Base-by-base conservation (phyloP, 2,329 filamentous ascomycete genomes). In the Tolypocladium tundrense region DNA sequence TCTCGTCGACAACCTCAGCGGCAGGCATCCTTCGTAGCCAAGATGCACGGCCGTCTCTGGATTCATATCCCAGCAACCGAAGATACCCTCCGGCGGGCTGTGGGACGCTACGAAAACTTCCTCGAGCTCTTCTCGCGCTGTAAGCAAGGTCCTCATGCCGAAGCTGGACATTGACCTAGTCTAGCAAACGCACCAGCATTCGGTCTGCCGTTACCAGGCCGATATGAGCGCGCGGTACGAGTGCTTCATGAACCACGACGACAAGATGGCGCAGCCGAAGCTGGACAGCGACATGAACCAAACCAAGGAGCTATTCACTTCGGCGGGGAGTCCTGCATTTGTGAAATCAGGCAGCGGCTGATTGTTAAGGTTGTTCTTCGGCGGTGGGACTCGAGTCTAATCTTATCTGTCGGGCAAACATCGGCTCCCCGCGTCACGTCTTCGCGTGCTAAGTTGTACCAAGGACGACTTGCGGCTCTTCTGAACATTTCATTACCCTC, bases 291-390 rank as follows among this genome's bases (percentile, higher is more conserved):
- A 62, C 14, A 59, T 21, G 53, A 59, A n/a, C 37, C 62, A 51
- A 5, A 65, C 62, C 6, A 48, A 61, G 41, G n/a, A 33, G 13
- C 55, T 65, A 51, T 60, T 10, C 63, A 53, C n/a, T 64, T 64
- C 10, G 45, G 45, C 21, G 21, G 45, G 8, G 45, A 33, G 9
- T 64, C 65, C 42, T 51, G 42, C n/a, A 45, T 13, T 27, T 45
- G 39, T 13, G 42, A 24, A 21, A 13, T 27, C 43, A 27, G 43
- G 21, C 21, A 14, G 42, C n/a, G 24, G 10, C 7, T 16, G 24
- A n/a, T 4, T 24, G 52, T 53, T 40, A 27, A 3, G 5, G 8
- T 24, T 52, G 31, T 21, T 43, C 41, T 19, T 43, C 24, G 24
- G 24, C 3, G 24, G 24, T 27, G 24, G 24, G 24, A 27, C 24